A percentile compares a stretch with the other conserved stretches of the same genome.
These are phyloP conservation scores for Neodidymelliopsis sp. DNA, from an alignment of 2,329 filamentous ascomycete genomes.

Conservation along the genomic window DNA sequence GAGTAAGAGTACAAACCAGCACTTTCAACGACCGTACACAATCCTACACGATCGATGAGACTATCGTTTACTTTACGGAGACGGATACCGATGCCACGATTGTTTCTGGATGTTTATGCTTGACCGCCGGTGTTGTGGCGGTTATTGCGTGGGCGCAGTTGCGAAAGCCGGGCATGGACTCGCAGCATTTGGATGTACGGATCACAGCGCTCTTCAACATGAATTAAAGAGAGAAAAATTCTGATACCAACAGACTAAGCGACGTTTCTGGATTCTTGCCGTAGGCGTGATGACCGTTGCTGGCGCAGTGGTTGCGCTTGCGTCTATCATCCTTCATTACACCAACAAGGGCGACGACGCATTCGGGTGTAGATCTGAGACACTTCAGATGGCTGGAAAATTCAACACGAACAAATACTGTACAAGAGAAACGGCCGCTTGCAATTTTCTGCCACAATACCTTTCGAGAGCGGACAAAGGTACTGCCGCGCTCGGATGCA, in stretches of 20 bases:
- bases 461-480: constrained; percentile 20
- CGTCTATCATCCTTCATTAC: constrained; percentile 35
- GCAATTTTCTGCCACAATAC: constrained; percentile 31
- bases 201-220: no score
- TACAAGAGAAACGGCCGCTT: constrained; percentile 38
- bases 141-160: constrained; percentile 37
- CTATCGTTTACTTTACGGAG: constrained; percentile 37
- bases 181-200: constrained; percentile 33
- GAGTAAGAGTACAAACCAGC: constrained; percentile 25
- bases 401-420: constrained; percentile 39
- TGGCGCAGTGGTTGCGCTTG: constrained; percentile 28
- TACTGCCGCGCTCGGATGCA: constrained; percentile 32
- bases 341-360: constrained; percentile 33
- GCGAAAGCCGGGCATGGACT: constrained; percentile 34
- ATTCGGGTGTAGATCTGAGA: constrained; percentile 35
- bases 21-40: constrained; percentile 28
- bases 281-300: constrained; percentile 28
- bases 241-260: constrained; percentile 29
- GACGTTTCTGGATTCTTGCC: constrained; percentile 37
- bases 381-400: constrained; percentile 27
- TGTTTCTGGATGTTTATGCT: constrained; percentile 34
- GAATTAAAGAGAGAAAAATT: no score
- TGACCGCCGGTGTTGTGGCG: constrained; percentile 32
- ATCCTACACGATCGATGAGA: constrained; percentile 30
- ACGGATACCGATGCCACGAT: constrained; percentile 38